Evolutionary conservation across 805 yeast species (phyloP), one percentile per base, ranked within the genome.

Genomic region (Ogataea saltuana): DNA sequence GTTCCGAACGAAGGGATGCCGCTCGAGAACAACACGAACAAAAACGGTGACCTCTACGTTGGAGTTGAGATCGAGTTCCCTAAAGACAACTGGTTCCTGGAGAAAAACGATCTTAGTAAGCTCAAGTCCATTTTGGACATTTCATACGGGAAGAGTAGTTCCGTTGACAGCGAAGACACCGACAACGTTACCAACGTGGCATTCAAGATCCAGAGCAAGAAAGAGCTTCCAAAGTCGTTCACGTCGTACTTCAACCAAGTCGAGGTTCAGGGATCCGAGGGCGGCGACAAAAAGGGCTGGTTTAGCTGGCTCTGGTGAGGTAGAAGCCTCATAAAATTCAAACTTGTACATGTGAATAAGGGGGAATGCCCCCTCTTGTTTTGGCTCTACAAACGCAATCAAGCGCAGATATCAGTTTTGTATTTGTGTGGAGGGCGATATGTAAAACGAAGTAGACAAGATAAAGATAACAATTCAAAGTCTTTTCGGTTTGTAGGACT

Each of bases 1-100:
- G 68, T 90, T 10, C 63, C 72, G 29, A 75, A 76, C 31, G 96
- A 88, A 61, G 97, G 97, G 4, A 88, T 91, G 95, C 96, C 96
- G 1, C 56, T 76, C 51, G 54, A 27, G 45, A 64, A 57, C 47
- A 32, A 59, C 46, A 10, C 57, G 52, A 47, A 50, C 40, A 42
- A 56, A 53, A 40, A 67, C 67, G 97, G 97, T 19, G 86, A 86
- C 60, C 66, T 89, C 50, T 88, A 80, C 55, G 70, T 89, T 13
- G 76, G 72, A 40, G 63, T 87, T n/a, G 78, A 77, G 16, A 79
- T 90, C 40, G 88, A 81, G 53, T 89, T 90, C 61, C 97, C 97
- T 2, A 72, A 73, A 26, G 95, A 88, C 62, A 77, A 82, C 56
- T 89, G 97, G 97, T 82, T 83, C 56, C 63, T 78, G 51, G 96